Base-by-base conservation (phyloP, 352 stramenopile genomes). In the Phytophthora gonapodyides region DNA sequence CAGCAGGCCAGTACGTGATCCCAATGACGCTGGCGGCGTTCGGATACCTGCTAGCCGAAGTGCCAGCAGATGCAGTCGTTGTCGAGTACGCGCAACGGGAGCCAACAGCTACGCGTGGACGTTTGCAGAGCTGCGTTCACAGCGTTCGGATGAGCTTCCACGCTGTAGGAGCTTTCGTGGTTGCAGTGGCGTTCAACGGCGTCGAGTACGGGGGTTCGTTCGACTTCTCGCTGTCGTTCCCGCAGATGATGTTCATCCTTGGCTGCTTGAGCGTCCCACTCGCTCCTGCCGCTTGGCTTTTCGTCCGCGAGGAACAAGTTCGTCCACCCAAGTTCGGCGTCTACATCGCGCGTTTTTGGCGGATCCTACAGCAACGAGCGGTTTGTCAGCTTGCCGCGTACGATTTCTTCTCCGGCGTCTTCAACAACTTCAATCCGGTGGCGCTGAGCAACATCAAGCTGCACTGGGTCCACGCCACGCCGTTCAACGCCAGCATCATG, bases 381-480 rank as follows among this genome's bases (percentile, higher is more conserved):
- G 69, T 84, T 27, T 81, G 78, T 47, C 73, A 84, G 38, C 67
- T 84, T 38, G 69, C 58, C 21, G 62, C 60, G 15, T 84, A 75
- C 58, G 71, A 76, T 24, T 82, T 84, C 48, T 60, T 80, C 54
- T 71, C 68, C 1, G 64, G 55, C 5, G 55, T 80, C 11, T 79
- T 83, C 57, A 75, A 76, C 57, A 77, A 64, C 51, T 79, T 84
- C 61, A 80, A 76, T 48, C 70, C 64, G 17, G 72, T 75, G 9
- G 57, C 63, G n/a, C 65, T 54, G 21, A 70, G 66, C 46, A 69
- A 71, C 42, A 69, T 82, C 47, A 68, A 77, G 34, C 34, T 65
- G 15, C 46, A 76, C 57, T 82, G 72, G 75, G 70, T 76, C 13
- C 72, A 80, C n/a, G 69, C 66, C 16, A 78, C 68, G 11, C 64